Percentiles rank a stretch among this genome's conserved stretches.
These are phyloP conservation scores for Mycena rosella DNA, from an alignment of 768 basidiomycete genomes.

Conservation along the genomic window DNA sequence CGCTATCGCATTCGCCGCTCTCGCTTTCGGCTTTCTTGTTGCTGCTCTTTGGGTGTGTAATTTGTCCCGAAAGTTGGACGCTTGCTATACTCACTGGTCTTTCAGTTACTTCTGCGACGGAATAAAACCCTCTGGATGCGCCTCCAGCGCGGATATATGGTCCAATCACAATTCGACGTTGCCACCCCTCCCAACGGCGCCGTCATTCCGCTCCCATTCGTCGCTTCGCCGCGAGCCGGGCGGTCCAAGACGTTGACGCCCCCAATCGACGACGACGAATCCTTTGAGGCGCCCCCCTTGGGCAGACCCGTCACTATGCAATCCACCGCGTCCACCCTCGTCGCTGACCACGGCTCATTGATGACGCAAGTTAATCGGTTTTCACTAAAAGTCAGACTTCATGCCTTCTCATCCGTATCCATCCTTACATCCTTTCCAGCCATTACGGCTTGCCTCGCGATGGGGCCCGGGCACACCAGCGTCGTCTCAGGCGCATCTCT, in stretches of 20 bases:
- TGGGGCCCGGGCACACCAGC: conserved; percentile 8
- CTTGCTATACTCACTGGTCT: background rate
- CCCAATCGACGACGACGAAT: conserved; percentile 16
- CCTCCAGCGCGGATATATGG: conserved; percentile 44
- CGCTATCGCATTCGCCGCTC: conserved; percentile 28
- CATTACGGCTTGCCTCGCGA: conserved; percentile 28
- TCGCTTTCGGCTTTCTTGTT: conserved; percentile 36
- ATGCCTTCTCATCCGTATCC: background rate
- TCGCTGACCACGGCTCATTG: conserved; percentile 40
- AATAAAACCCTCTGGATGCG: conserved; percentile 45
- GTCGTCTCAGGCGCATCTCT: conserved; percentile 6
- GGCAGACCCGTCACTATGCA: conserved; percentile 32
- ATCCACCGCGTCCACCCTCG: conserved; percentile 42
- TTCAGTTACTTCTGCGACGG: conserved; percentile 37
- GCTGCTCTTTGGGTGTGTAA: conserved; percentile 35
- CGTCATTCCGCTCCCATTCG: conserved; percentile 17
- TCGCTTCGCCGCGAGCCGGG: conserved; percentile 1
- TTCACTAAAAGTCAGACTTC: conserved; percentile 21
- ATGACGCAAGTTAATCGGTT: conserved; percentile 13
- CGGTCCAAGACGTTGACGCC: conserved; percentile 4
- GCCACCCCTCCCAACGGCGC: conserved; percentile 19
- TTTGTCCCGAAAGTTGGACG: background rate
- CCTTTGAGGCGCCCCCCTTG: conserved; percentile 26
- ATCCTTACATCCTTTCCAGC: background rate
- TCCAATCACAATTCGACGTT: conserved; percentile 45